Evolutionary conservation across 2,329 filamentous ascomycete species (phyloP).

Genomic region (Microcyclospora tardicrescens): DNA sequence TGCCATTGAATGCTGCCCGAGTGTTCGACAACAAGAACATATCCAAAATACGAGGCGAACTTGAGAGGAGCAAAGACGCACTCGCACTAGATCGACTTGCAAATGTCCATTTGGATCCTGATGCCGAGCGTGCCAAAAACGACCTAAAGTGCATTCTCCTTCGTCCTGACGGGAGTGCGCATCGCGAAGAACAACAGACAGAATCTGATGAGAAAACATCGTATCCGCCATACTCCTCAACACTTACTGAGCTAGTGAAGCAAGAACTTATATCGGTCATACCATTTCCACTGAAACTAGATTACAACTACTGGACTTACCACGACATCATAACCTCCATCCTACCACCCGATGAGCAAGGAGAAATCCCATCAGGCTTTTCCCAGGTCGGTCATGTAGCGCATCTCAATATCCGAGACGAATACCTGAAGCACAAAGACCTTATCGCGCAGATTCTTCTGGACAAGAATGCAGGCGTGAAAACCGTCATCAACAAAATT

Average conservation of each 20-base stretch:
- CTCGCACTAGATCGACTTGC: slow-evolving; percentile 51
- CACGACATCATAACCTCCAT: slow-evolving; percentile 72
- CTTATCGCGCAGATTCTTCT: slow-evolving; percentile 73
- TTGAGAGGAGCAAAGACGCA: slow-evolving; percentile 54
- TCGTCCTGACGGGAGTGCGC: slow-evolving; percentile 17
- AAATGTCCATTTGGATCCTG: slow-evolving; percentile 51
- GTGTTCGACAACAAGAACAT: slow-evolving; percentile 66
- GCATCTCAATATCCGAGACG: slow-evolving; percentile 77
- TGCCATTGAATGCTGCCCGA: slow-evolving; percentile 66
- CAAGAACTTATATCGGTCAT: slow-evolving; percentile 56
- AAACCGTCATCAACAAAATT: slow-evolving; percentile 91
- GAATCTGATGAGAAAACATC: slow-evolving; percentile 5
- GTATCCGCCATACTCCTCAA: slow-evolving; percentile 58
- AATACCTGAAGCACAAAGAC: slow-evolving; percentile 73
- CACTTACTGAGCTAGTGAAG: slow-evolving; percentile 54
- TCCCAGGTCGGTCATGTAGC: slow-evolving; percentile 83
- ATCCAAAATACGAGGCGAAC: slow-evolving; percentile 51
- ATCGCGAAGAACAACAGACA: slow-evolving; percentile 22
- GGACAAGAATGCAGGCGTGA: slow-evolving; percentile 74
- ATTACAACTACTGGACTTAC: slow-evolving; percentile 80
- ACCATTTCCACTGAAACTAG: slow-evolving; percentile 61
- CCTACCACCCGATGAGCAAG: slow-evolving; percentile 64
- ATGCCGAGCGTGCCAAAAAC: slow-evolving; percentile 35
- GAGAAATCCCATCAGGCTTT: slow-evolving; percentile 75
- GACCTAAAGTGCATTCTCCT: slow-evolving; percentile 35